phyloP scores from a whole-genome alignment of 2,329 filamentous ascomycete species.

The Fusarium xylarioides region DNA sequence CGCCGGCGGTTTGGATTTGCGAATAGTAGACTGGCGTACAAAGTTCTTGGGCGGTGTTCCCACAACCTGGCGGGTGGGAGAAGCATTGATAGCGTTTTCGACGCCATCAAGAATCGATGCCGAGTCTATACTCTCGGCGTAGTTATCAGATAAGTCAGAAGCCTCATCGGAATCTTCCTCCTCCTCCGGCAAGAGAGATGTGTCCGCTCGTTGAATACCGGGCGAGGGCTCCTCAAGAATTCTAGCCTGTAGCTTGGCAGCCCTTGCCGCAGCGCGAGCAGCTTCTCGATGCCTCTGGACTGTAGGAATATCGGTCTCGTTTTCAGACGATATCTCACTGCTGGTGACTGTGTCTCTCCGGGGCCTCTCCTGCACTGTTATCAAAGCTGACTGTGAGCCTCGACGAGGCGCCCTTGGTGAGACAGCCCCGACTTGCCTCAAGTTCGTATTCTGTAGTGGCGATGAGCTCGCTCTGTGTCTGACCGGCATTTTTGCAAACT shows the following conservation, averaged over 20 bases:
- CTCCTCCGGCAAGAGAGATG: conserved; percentile 64
- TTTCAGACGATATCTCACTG: conserved; percentile 85
- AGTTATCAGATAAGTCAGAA: conserved; percentile 71
- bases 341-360: conserved; percentile 81
- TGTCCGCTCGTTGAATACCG: conserved; percentile 56
- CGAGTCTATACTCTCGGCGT: conserved; percentile 74
- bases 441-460: conserved; percentile 75
- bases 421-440: conserved; percentile 61
- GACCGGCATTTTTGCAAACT: conserved; percentile 95
- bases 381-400: conserved; percentile 76
- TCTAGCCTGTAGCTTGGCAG: conserved; percentile 49
- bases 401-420: conserved; percentile 64
- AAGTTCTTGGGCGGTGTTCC: conserved; percentile 71
- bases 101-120: conserved; percentile 74
- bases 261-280: conserved; percentile 62
- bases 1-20: conserved; percentile 66
- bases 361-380: conserved; percentile 74
- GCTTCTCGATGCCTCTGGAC: conserved; percentile 72
- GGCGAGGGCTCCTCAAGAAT: conserved; percentile 51
- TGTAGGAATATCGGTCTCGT: conserved; percentile 74
- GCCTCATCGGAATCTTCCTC: conserved; percentile 69
- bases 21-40: conserved; percentile 69
- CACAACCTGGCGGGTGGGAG: conserved; percentile 66
- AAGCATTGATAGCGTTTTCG: conserved; percentile 65
- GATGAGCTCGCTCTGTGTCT: conserved; percentile 88